Evolutionary conservation across 2,329 filamentous ascomycete genomes (phyloP).

Genomic region (Penicillium sp.): DNA sequence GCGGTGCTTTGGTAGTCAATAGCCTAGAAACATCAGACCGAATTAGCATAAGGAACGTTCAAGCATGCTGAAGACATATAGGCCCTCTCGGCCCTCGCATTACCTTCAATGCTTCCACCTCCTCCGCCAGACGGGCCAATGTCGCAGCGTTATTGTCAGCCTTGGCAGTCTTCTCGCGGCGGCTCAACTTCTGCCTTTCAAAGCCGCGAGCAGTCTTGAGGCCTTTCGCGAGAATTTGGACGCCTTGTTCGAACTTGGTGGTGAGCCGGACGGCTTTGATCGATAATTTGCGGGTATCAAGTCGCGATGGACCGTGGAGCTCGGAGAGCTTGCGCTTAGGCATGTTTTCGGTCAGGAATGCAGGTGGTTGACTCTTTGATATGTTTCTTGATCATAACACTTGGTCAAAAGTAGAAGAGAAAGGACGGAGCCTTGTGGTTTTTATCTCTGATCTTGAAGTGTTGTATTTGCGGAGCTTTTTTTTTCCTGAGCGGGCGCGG

Average conservation of each 20-base stretch:
- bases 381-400: background rate
- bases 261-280: conserved; percentile 44
- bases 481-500: conserved; percentile 20
- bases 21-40: conserved; percentile 34
- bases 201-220: conserved; percentile 62
- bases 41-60: background rate
- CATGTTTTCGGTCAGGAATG: conserved; percentile 28
- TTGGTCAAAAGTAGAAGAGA: background rate
- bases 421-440: background rate
- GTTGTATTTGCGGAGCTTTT: conserved; percentile 13
- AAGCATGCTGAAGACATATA: no score
- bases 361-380: background rate
- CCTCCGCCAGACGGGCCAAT: conserved; percentile 51
- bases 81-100: no score
- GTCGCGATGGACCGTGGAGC: conserved; percentile 23
- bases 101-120: conserved; percentile 61
- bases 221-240: conserved; percentile 52
- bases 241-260: conserved; percentile 52
- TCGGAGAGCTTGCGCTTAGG: conserved; percentile 45
- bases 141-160: conserved; percentile 44
- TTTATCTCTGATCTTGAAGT: conserved; percentile 3
- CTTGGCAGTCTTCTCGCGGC: conserved; percentile 58
- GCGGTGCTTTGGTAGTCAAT: conserved; percentile 55
- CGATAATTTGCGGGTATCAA: conserved; percentile 30
- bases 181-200: conserved; percentile 64